A percentile compares a stretch with the other conserved stretches of the same genome.
Evolutionary conservation across 352 stramenopile genomes (phyloP).

Genomic region (Globisporangium splendens): DNA sequence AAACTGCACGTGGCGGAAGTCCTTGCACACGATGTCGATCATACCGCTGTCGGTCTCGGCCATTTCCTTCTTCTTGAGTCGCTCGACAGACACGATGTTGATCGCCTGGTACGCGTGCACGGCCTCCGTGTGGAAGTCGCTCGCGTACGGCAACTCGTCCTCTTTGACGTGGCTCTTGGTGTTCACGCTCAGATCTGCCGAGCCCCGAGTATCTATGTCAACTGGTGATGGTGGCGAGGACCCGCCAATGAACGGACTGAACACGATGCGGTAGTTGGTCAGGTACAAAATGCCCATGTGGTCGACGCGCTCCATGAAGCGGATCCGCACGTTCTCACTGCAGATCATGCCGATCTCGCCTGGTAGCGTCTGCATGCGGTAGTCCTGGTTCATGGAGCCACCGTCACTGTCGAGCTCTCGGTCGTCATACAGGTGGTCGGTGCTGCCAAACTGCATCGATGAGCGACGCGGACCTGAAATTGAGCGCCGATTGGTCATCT

Average conservation of each 20-base stretch:
- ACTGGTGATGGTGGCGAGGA: background rate
- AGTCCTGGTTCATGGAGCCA: conserved; percentile 7
- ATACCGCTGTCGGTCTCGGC: conserved; percentile 69
- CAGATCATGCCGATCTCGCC: conserved; percentile 66
- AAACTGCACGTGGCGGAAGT: conserved; percentile 79
- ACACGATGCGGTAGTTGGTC: conserved; percentile 80
- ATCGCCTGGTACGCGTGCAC: conserved; percentile 67
- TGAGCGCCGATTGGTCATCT: background rate
- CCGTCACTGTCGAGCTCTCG: conserved; percentile 17
- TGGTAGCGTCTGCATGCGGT: conserved; percentile 48
- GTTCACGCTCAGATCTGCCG: conserved; percentile 20
- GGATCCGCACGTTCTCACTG: conserved; percentile 55
- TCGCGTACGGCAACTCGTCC: conserved; percentile 41
- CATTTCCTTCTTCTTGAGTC: conserved; percentile 72
- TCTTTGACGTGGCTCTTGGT: conserved; percentile 27
- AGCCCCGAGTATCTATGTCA: conserved; percentile 13
- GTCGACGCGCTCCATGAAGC: conserved; percentile 45
- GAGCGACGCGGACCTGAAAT: conserved; percentile 4
- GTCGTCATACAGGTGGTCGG: conserved; percentile 22
- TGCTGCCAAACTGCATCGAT: conserved; percentile 18
- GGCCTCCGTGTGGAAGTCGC: conserved; percentile 33
- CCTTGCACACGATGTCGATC: conserved; percentile 73
- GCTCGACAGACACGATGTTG: conserved; percentile 63
- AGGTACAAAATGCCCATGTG: conserved; percentile 66
- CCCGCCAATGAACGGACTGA: conserved; percentile 38